phyloP scores from a whole-genome alignment of 1,284 basidiomycete genomes.

The Schizophyllum commune region DNA sequence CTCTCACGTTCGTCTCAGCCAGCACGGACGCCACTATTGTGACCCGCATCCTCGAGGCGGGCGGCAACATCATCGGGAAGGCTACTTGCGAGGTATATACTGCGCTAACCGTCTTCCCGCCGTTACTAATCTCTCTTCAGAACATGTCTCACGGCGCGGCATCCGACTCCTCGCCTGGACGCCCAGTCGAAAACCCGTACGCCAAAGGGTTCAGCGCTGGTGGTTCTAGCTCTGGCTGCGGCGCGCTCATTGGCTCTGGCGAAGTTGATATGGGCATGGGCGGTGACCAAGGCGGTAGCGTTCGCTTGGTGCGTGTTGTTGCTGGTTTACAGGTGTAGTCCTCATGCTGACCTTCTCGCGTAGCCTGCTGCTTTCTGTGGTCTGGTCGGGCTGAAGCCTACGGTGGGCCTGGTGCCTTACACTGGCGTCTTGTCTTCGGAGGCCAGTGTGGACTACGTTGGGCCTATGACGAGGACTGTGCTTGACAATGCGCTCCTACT shows the following conservation, averaged over 20 bases:
- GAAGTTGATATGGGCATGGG: slow-evolving; percentile 40
- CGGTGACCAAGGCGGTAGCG: slow-evolving; percentile 38
- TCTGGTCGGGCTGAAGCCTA: slow-evolving; percentile 41
- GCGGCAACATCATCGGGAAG: slow-evolving; percentile 20
- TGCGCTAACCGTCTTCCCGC: slow-evolving; percentile 21
- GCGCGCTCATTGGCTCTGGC: slow-evolving; percentile 31
- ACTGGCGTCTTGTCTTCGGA: slow-evolving; percentile 36
- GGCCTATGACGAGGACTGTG: slow-evolving; percentile 31
- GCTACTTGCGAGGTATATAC: slow-evolving; percentile 18
- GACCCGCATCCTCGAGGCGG: slow-evolving; percentile 35
- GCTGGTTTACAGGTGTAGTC: background rate
- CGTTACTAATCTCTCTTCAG: slow-evolving; percentile 33
- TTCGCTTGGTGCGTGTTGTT: slow-evolving; percentile 25
- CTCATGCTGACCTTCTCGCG: background rate
- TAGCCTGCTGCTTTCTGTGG: slow-evolving; percentile 36
- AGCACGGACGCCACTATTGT: slow-evolving; percentile 36
- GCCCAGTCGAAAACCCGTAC: slow-evolving; percentile 36
- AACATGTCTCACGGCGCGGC: slow-evolving; percentile 30
- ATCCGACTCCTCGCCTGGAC: slow-evolving; percentile 30
- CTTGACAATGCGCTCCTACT: slow-evolving; percentile 36
- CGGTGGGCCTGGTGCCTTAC: slow-evolving; percentile 41
- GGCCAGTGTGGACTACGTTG: slow-evolving; percentile 31
- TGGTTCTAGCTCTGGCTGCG: slow-evolving; percentile 39
- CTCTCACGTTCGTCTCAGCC: slow-evolving; percentile 13
- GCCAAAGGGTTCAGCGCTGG: slow-evolving; percentile 36